These are phyloP conservation scores for Suhomyces kilbournensis DNA, from an alignment of 805 yeast species.

Conservation along the genomic window DNA sequence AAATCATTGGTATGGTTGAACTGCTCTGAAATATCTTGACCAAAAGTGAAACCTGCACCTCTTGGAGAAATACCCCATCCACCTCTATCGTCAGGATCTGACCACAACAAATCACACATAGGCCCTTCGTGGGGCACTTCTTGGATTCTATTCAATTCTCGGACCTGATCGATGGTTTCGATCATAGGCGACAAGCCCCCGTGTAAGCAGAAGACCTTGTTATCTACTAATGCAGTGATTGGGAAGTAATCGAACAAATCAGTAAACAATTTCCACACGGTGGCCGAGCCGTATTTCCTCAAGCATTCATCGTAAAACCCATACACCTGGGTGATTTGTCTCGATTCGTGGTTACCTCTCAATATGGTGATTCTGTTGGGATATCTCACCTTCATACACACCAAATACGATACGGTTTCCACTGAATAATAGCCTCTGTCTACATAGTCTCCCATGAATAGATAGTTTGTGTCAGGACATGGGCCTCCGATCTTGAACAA, in stretches of 20 bases:
- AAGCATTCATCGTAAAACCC: conserved; percentile 95
- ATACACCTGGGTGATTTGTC: conserved; percentile 94
- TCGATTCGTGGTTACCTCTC: conserved; percentile 92
- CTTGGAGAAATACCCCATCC: conserved; percentile 98
- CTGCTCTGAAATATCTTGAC: conserved; percentile 90
- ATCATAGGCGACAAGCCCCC: conserved; percentile 96
- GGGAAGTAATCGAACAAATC: conserved; percentile 92
- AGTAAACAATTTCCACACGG: conserved; percentile 90
- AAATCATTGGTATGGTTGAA: conserved; percentile 89
- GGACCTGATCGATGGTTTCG: conserved; percentile 87
- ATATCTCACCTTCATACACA: conserved; percentile 88
- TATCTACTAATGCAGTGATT: conserved; percentile 87
- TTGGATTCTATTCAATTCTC: conserved; percentile 86
- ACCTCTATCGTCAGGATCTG: conserved; percentile 96
- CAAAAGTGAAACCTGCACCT: conserved; percentile 98
- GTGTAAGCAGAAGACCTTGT: conserved; percentile 86
- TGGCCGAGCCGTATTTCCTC: conserved; percentile 88
- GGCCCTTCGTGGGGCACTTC: conserved; percentile 98
- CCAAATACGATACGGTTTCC: conserved; percentile 84
- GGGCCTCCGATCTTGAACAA: conserved; percentile 80
- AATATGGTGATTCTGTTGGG: conserved; percentile 88
- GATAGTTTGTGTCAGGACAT: conserved; percentile 48
- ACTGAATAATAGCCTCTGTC: conserved; percentile 90
- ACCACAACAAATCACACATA: conserved; percentile 95
- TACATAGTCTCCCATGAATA: conserved; percentile 67